These are phyloP conservation scores for Melaleuca quinquenervia DNA, from an alignment of 345 rosid species.

Conservation along the genomic window DNA sequence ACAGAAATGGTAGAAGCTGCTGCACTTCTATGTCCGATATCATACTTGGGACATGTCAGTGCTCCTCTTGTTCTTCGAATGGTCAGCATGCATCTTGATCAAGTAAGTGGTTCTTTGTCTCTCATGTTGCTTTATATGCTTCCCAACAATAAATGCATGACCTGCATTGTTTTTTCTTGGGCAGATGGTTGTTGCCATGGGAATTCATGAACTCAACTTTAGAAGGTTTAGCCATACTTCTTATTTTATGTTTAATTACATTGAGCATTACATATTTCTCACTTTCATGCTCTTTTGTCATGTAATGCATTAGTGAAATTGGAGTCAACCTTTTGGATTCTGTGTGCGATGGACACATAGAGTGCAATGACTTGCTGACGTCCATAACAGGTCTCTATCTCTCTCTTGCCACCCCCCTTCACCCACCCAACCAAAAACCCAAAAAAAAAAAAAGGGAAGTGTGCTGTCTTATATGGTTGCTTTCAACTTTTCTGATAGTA, in stretches of 20 bases:
- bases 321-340: conserved; percentile 66
- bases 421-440: not conserved
- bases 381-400: conserved; percentile 56
- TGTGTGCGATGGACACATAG: conserved; percentile 49
- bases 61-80: conserved; percentile 81
- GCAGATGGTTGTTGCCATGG: conserved; percentile 75
- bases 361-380: conserved; percentile 65
- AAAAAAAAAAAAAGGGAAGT: not conserved
- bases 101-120: conserved; percentile 28
- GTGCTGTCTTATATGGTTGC: not conserved
- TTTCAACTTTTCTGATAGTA: not conserved
- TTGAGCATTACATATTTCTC: not conserved
- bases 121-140: not conserved
- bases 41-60: conserved; percentile 71
- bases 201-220: conserved; percentile 76
- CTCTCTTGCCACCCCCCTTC: not conserved
- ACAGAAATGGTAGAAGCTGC: conserved; percentile 87
- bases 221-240: conserved; percentile 43
- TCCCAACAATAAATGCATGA: not conserved
- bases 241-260: not conserved
- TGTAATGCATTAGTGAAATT: conserved; percentile 30
- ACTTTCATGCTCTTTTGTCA: not conserved
- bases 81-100: conserved; percentile 85
- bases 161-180: not conserved
- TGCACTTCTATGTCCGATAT: conserved; percentile 80